These are phyloP conservation scores for Butyriboletus loyo DNA, from an alignment of 768 basidiomycete species.

Conservation along the genomic window DNA sequence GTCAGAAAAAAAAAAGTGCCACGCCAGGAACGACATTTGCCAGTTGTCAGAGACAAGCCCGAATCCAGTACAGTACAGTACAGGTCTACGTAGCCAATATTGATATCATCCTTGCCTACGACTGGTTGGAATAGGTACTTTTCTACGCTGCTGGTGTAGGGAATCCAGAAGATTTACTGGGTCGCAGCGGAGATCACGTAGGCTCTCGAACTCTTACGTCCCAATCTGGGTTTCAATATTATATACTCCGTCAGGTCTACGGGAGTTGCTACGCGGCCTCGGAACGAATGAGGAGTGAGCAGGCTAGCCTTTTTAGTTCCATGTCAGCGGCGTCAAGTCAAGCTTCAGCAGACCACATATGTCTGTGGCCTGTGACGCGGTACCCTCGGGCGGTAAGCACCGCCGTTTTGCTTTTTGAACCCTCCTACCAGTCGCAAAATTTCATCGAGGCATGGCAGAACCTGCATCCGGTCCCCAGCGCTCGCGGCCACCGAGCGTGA, in stretches of 20 bases:
- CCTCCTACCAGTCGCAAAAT: conserved; percentile 23
- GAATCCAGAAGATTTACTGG: background rate
- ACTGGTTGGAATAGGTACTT: background rate
- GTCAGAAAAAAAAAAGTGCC: conserved; percentile 19
- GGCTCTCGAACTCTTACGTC: background rate
- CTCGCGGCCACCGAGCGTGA: conserved; percentile 28
- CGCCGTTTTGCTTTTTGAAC: conserved; percentile 27
- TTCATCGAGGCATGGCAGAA: conserved; percentile 27
- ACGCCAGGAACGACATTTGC: conserved; percentile 16
- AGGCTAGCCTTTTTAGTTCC: conserved; percentile 27
- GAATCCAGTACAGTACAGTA: background rate
- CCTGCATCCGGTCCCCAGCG: conserved; percentile 37
- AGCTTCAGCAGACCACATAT: conserved; percentile 24
- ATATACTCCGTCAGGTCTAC: conserved; percentile 18
- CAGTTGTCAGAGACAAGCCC: background rate
- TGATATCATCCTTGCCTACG: background rate
- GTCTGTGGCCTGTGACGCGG: conserved; percentile 26
- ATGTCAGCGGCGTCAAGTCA: conserved; percentile 28
- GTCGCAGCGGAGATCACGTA: conserved; percentile 3
- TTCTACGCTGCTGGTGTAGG: background rate
- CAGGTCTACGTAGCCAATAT: background rate
- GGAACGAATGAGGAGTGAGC: conserved; percentile 19
- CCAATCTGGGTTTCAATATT: conserved; percentile 7
- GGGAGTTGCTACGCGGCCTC: conserved; percentile 33
- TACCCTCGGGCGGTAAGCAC: conserved; percentile 16